Evolutionary conservation across 176 grass and related monocot species (phyloP).

Genomic region (Lolium multiflorum): DNA sequence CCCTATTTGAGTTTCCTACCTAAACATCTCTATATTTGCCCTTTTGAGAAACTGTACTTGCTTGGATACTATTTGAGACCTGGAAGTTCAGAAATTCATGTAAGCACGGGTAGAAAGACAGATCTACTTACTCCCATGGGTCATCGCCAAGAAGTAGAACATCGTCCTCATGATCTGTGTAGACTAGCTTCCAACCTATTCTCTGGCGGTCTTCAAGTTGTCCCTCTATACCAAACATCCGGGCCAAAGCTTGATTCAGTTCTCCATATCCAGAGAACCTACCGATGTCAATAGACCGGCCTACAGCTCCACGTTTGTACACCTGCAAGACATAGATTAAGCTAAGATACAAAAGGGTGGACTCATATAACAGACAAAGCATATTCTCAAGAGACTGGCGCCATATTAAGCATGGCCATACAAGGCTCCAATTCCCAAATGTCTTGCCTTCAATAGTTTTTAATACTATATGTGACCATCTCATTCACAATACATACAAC

Average conservation of each 20-base stretch:
- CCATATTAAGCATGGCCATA: conserved; percentile 29
- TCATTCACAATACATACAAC: conserved; percentile 35
- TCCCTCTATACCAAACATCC: conserved; percentile 99
- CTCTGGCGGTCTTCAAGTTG: conserved; percentile 91
- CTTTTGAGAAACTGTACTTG: conserved; percentile 26
- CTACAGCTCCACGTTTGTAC: conserved; percentile 97
- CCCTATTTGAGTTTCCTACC: not conserved
- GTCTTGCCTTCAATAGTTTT: conserved; percentile 39
- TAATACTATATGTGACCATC: conserved; percentile 39
- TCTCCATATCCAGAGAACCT: conserved; percentile 89
- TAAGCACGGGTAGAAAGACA: conserved; percentile 9
- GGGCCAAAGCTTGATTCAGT: conserved; percentile 88
- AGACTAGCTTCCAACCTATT: conserved; percentile 99
- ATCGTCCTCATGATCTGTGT: conserved; percentile 92
- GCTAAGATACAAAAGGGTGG: conserved; percentile 30
- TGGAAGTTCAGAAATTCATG: conserved; percentile 6
- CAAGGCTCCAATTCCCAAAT: conserved; percentile 25
- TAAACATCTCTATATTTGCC: not conserved
- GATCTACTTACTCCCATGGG: conserved; percentile 94
- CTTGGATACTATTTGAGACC: not conserved
- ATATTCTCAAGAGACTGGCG: conserved; percentile 36
- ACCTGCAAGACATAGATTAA: conserved; percentile 65
- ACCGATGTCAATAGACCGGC: conserved; percentile 89
- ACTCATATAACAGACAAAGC: conserved; percentile 32
- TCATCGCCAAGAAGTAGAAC: conserved; percentile 95